Conservation (phyloP, 306 rosid species). For the Carpinus fangiana region DNA sequence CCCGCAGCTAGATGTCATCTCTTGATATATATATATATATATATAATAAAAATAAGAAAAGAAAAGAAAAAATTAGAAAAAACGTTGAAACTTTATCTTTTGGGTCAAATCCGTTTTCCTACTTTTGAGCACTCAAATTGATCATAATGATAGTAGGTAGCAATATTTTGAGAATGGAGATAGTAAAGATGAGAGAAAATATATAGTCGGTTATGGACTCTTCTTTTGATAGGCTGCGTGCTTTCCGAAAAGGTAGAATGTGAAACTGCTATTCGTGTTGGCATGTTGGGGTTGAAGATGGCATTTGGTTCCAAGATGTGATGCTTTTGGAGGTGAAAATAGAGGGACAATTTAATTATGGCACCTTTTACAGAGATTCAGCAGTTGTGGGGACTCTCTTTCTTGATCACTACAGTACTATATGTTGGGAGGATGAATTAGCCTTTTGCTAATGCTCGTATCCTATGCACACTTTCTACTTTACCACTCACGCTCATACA, state of each 20-base stretch:
- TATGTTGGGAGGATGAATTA: constrained; percentile 24
- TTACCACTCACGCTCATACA: constrained; percentile 36
- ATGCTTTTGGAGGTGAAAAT: constrained; percentile 11
- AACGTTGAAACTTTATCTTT: too few relatives aligned
- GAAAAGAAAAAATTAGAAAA: too few relatives aligned
- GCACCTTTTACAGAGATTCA: constrained; percentile 19
- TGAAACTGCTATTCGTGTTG: constrained; percentile 33
- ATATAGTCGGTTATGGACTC: constrained; percentile 20
- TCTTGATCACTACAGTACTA: constrained; percentile 10
- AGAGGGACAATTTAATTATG: constrained; percentile 12
- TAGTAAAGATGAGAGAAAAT: too few relatives aligned
- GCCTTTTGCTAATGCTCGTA: constrained; percentile 24
- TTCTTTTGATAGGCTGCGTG: constrained; percentile 37
- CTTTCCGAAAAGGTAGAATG: constrained; percentile 32
- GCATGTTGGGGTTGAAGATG: constrained; percentile 25
- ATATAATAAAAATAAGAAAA: too few relatives aligned
- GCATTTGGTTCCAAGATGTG: constrained; percentile 21
- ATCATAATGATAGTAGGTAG: not conserved
- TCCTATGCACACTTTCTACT: constrained; percentile 24
- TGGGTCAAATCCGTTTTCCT: not conserved
- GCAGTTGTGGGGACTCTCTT: constrained; percentile 6
- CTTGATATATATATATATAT: too few relatives aligned
- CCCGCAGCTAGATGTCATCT: too few relatives aligned
- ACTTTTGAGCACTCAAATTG: not conserved
- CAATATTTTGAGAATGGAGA: too few relatives aligned